These are phyloP conservation scores for Huiozyma sinensis DNA, from an alignment of 805 yeast genomes.

Conservation along the genomic window DNA sequence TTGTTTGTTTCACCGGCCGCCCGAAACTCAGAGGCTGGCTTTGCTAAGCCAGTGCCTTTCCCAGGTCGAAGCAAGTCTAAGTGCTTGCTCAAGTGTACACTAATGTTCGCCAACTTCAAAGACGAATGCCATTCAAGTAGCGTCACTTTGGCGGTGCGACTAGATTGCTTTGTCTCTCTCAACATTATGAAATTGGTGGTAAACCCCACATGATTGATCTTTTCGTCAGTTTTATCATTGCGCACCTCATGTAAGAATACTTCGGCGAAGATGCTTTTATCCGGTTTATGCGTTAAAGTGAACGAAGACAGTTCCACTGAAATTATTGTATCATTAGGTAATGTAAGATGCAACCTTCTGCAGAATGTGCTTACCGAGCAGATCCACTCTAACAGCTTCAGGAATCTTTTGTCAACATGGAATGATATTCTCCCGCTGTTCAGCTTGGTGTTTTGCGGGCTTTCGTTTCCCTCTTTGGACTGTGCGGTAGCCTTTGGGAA, in stretches of 20 bases:
- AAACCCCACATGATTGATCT: slow-evolving; percentile 13
- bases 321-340: slow-evolving; percentile 5
- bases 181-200: slow-evolving; percentile 7
- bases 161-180: not conserved
- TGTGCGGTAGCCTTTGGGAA: not conserved
- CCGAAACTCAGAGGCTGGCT: not conserved
- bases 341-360: slow-evolving; percentile 5
- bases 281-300: slow-evolving; percentile 9
- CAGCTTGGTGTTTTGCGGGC: not conserved
- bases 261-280: slow-evolving; percentile 11
- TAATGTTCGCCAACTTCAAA: slow-evolving; percentile 14
- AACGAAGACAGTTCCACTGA: slow-evolving; percentile 12
- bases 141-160: slow-evolving; percentile 3
- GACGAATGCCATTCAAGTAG: slow-evolving; percentile 14
- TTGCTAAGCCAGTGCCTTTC: not conserved
- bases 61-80: not conserved
- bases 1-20: not conserved
- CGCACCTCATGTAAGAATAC: slow-evolving; percentile 13
- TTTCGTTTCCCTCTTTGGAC: not conserved
- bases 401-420: slow-evolving; percentile 3
- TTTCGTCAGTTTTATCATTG: slow-evolving; percentile 8
- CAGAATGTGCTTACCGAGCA: slow-evolving; percentile 9
- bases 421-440: slow-evolving; percentile 7
- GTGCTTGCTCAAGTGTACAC: slow-evolving; percentile 3
- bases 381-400: slow-evolving; percentile 8